Percentiles rank a stretch among this genome's conserved stretches.
Evolutionary conservation across 768 basidiomycete species (phyloP).

Genomic region (Phaffia australis): DNA sequence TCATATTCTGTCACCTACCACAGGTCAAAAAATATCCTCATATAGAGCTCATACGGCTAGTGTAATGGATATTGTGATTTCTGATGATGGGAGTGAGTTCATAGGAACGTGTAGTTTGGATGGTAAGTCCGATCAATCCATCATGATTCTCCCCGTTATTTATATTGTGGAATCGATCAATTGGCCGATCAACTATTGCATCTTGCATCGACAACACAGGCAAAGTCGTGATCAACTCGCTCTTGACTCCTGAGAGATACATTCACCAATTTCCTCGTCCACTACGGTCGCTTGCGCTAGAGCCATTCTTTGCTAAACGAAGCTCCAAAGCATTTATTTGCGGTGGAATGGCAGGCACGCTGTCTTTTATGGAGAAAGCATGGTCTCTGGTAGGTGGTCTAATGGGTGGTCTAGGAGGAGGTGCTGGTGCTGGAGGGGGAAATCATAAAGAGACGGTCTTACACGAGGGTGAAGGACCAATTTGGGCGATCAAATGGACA

Average conservation of each 20-base stretch:
- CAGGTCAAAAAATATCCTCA: slow-evolving; percentile 70
- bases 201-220: slow-evolving; percentile 46
- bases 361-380: slow-evolving; percentile 84
- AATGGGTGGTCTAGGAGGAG: slow-evolving; percentile 15
- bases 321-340: slow-evolving; percentile 70
- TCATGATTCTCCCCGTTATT: background rate
- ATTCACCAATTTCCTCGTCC: slow-evolving; percentile 84
- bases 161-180: background rate
- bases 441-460: slow-evolving; percentile 71
- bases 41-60: slow-evolving; percentile 84
- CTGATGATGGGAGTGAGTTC: slow-evolving; percentile 70
- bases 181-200: background rate
- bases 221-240: slow-evolving; percentile 76
- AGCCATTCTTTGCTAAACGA: slow-evolving; percentile 76
- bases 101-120: slow-evolving; percentile 87
- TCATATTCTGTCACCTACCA: slow-evolving; percentile 62
- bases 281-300: slow-evolving; percentile 76
- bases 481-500: slow-evolving; percentile 79
- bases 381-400: slow-evolving; percentile 55
- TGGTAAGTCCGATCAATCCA: slow-evolving; percentile 48
- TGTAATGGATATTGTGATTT: slow-evolving; percentile 66
- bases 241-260: slow-evolving; percentile 67
- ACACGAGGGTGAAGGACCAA: slow-evolving; percentile 79
- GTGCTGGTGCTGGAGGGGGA: slow-evolving; percentile 11
- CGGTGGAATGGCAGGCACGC: slow-evolving; percentile 78